Evolutionary conservation across 2,329 filamentous ascomycete genomes (phyloP).

Genomic region (Claviceps pazoutovae): DNA sequence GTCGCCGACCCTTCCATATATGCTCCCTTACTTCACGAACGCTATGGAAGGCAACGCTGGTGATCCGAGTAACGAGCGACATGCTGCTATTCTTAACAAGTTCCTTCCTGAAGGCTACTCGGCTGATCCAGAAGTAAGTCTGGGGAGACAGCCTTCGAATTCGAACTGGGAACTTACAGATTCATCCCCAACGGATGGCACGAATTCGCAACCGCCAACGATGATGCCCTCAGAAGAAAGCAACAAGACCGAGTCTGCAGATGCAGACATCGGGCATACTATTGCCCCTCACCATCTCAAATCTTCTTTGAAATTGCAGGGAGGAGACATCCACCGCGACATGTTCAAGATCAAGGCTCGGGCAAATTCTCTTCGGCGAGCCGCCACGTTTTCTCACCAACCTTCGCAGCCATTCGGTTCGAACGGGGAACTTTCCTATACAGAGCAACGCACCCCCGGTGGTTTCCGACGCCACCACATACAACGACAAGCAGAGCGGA

Average conservation of each 20-base stretch:
- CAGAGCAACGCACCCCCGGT: conserved; percentile 29
- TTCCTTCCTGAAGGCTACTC: conserved; percentile 27
- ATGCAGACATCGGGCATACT: conserved; percentile 8
- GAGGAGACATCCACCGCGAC: conserved; percentile 66
- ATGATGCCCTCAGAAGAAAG: neutral
- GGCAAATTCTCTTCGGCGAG: conserved; percentile 35
- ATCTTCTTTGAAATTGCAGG: conserved; percentile 58
- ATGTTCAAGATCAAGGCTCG: conserved; percentile 60
- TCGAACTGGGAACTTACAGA: conserved; percentile 5
- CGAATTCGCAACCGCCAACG: neutral
- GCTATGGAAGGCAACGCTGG: conserved; percentile 4
- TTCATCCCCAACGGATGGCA: neutral
- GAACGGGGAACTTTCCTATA: conserved; percentile 18
- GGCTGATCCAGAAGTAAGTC: conserved; percentile 23
- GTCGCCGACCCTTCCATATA: neutral
- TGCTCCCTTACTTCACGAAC: neutral
- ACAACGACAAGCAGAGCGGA: conserved; percentile 25
- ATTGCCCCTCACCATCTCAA: conserved; percentile 25
- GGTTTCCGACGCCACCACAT: conserved; percentile 33
- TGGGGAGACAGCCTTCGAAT: conserved; percentile 11
- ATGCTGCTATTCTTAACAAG: conserved; percentile 23
- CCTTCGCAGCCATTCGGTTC: conserved; percentile 18
- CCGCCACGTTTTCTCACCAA: conserved; percentile 53
- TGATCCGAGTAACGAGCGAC: conserved; percentile 14
- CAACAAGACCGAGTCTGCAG: neutral